phyloP scores from a whole-genome alignment of 805 yeast genomes.

The Lachancea kluyveri region DNA sequence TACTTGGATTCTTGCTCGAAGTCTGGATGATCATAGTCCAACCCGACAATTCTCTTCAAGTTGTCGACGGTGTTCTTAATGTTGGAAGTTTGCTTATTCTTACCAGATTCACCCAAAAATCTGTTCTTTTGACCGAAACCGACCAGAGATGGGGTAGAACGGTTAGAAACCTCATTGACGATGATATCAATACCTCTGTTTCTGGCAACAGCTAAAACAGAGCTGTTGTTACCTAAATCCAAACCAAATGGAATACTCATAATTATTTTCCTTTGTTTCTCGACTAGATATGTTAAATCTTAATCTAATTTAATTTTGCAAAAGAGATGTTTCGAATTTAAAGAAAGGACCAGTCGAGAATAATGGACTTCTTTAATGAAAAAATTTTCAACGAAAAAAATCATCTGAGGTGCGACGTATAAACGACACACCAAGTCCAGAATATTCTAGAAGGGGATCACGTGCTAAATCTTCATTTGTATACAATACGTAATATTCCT shows the following conservation, averaged over 20 bases:
- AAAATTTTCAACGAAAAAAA: too few relatives aligned
- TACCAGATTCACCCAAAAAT: conserved; percentile 91
- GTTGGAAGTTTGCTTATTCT: conserved; percentile 94
- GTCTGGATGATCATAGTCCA: conserved; percentile 69
- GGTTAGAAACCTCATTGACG: conserved; percentile 97
- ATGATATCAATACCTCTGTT: conserved; percentile 98
- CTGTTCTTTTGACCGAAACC: conserved; percentile 90
- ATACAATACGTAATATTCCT: too few relatives aligned
- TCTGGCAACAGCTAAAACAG: conserved; percentile 94
- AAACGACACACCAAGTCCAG: too few relatives aligned
- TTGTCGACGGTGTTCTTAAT: conserved; percentile 94
- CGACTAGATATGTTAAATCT: too few relatives aligned
- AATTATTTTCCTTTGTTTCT: too few relatives aligned
- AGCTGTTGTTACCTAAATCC: conserved; percentile 92
- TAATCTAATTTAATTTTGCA: too few relatives aligned
- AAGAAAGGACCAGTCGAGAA: too few relatives aligned
- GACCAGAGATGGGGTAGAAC: conserved; percentile 87
- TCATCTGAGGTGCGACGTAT: too few relatives aligned
- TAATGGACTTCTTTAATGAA: too few relatives aligned
- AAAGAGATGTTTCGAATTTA: too few relatives aligned
- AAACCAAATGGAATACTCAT: conserved; percentile 97
- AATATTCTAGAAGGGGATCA: too few relatives aligned
- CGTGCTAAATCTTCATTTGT: too few relatives aligned
- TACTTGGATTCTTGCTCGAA: conserved; percentile 66
- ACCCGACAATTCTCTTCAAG: conserved; percentile 87